Base-by-base conservation (phyloP, 164 flowering plant species). In the Chimonanthus salicifolius region DNA sequence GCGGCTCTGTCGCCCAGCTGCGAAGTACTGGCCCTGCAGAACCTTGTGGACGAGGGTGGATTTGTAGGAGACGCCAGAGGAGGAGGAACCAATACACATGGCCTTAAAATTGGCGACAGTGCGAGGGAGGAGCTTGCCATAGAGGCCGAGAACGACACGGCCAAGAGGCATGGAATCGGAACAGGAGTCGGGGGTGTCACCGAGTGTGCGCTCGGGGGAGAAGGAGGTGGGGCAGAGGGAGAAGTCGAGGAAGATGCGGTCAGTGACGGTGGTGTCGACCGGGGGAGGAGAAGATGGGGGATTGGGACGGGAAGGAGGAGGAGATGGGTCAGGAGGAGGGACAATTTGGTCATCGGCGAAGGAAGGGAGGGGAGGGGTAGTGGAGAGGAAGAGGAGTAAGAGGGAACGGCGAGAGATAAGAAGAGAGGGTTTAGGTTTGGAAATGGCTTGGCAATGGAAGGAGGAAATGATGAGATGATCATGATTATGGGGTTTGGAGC, bases 91-190 rank as follows among this genome's bases (percentile, higher is more conserved):
- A 47, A 78, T 82, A 71, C 95, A 92, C 93, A 90, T 85, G 80
- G 92, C 49, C 72, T 90, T 92, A 87, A 92, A 95, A 68, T 93
- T 89, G 83, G 95, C 76, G 72, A 89, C 97, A 5, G 99, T 94
- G 69, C 81, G 65, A 10, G 98, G 99, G 18, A 91, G 86, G 70
- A 82, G 87, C 78, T 82, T 87, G 70, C 98, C 99, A 83, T 91
- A 95, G 64, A 92, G 89, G 68, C 99, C 99, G 74, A 95, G 83
- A 64, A 92, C 86, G 75, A 95, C 78, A 64, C 99, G 91, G 82
- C 99, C 99, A 7, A 94, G 70, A 10, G 83, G 97, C 74, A 82
- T 75, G 49, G 88, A 47, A 2, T 88, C 91, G 58, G 86, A n/a
- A 84, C 99, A 92, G 50, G 79, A 76, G 47, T 76, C 79, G 68